phyloP scores from a whole-genome alignment of 768 basidiomycete species.

The Trametes gibbosa region DNA sequence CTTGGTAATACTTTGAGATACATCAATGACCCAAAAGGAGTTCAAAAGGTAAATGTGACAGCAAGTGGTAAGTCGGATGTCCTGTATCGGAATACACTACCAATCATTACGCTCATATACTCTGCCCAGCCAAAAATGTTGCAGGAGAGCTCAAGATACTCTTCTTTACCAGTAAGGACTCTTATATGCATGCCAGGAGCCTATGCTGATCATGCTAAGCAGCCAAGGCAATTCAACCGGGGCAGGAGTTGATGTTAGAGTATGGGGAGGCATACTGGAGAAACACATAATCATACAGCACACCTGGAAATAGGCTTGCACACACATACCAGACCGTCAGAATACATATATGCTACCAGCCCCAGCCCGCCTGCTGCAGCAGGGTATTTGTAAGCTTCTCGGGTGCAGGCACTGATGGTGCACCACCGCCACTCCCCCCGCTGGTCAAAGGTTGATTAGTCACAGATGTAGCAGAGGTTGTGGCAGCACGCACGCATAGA shows the following conservation, averaged over 20 bases:
- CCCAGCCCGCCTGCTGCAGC: conserved; percentile 29
- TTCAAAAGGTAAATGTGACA: conserved; percentile 14
- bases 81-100: neutral
- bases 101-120: neutral
- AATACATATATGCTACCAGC: conserved; percentile 16
- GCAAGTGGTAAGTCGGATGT: conserved; percentile 27
- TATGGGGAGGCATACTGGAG: conserved; percentile 35
- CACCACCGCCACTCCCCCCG: conserved; percentile 10
- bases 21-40: conserved; percentile 34
- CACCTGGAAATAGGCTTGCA: neutral
- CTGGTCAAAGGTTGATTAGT: neutral
- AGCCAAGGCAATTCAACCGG: conserved; percentile 29
- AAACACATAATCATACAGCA: neutral
- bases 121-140: conserved; percentile 28
- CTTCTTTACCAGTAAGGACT: conserved; percentile 36
- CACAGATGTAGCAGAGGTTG: neutral
- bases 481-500: conserved; percentile 41
- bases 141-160: conserved; percentile 36
- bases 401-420: conserved; percentile 14
- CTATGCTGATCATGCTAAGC: neutral
- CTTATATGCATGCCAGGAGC: neutral
- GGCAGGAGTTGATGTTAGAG: conserved; percentile 35
- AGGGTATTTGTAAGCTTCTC: conserved; percentile 27
- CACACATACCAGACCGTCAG: neutral
- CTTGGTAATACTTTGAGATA: conserved; percentile 46